phyloP scores from a whole-genome alignment of 2,329 filamentous ascomycete species.

The Calonectria pauciramosa region DNA sequence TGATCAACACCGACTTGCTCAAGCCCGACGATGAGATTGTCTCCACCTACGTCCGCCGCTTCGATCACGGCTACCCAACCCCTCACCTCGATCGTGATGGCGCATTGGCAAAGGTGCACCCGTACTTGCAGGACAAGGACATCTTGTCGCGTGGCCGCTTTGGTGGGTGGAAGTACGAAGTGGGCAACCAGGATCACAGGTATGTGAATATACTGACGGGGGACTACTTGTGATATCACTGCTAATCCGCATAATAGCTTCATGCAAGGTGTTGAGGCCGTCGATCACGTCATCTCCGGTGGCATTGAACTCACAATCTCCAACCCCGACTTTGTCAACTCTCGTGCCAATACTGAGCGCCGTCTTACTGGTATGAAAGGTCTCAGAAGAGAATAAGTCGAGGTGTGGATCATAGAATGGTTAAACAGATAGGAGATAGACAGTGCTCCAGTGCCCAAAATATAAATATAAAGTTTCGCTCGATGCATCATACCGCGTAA shows the following conservation, averaged over 20 bases:
- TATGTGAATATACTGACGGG: background rate
- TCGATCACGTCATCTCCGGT: conserved; percentile 89
- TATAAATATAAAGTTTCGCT: background rate
- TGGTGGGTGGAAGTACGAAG: conserved; percentile 98
- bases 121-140: conserved; percentile 89
- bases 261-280: conserved; percentile 97
- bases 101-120: conserved; percentile 90
- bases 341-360: conserved; percentile 70
- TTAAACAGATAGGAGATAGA: background rate
- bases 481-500: too few species aligned
- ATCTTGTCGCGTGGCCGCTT: conserved; percentile 98
- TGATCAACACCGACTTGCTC: conserved; percentile 98
- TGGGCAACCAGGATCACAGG: conserved; percentile 95
- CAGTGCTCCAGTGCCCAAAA: background rate
- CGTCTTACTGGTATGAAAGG: conserved; percentile 46
- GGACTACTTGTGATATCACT: background rate
- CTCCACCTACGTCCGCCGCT: conserved; percentile 96
- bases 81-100: conserved; percentile 95
- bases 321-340: conserved; percentile 97
- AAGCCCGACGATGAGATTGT: conserved; percentile 93
- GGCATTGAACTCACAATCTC: conserved; percentile 93
- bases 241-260: conserved; percentile 60
- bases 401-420: background rate
- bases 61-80: conserved; percentile 98
- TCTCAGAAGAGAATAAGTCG: background rate